Percentiles rank a stretch among this genome's conserved stretches.
Conservation (phyloP, 352 stramenopile genomes). For the Aphanomyces cochlioides region DNA sequence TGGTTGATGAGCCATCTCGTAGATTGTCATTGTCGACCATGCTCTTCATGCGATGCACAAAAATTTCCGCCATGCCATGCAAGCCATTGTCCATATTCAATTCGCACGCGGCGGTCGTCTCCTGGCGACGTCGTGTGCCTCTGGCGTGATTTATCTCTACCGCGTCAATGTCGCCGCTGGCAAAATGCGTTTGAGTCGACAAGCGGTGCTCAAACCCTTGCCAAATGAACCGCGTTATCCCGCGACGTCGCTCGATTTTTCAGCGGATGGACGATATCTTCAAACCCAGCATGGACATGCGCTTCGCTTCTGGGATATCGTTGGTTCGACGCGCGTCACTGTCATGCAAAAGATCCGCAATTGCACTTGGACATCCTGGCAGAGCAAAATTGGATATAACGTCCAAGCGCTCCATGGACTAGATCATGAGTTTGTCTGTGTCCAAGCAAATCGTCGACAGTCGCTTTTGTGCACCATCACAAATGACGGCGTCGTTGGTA, state of each 20-base stretch:
- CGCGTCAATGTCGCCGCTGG: constrained; percentile 37
- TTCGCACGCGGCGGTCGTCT: constrained; percentile 29
- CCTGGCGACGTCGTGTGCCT: constrained; percentile 52
- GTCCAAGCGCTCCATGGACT: constrained; percentile 32
- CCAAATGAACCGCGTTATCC: constrained; percentile 32
- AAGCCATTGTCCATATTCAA: constrained; percentile 18
- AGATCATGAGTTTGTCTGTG: background rate
- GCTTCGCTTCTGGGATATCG: constrained; percentile 59
- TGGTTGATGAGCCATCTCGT: constrained; percentile 27
- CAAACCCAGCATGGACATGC: constrained; percentile 46
- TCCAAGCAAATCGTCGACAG: constrained; percentile 26
- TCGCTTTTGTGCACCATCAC: constrained; percentile 32
- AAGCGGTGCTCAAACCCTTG: constrained; percentile 53
- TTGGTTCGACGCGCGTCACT: constrained; percentile 50
- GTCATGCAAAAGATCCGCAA: constrained; percentile 42
- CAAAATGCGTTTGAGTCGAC: constrained; percentile 41
- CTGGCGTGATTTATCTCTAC: constrained; percentile 74
- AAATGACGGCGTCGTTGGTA: constrained; percentile 27
- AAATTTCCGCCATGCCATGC: constrained; percentile 19
- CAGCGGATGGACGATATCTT: constrained; percentile 51
- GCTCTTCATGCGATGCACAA: constrained; percentile 31
- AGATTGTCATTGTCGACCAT: constrained; percentile 49
- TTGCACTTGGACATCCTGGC: constrained; percentile 54
- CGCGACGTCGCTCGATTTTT: constrained; percentile 61
- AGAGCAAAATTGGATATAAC: constrained; percentile 45